These are phyloP conservation scores for Alternaria angustiovoidea DNA, from an alignment of 2,329 filamentous ascomycete genomes.

Conservation along the genomic window DNA sequence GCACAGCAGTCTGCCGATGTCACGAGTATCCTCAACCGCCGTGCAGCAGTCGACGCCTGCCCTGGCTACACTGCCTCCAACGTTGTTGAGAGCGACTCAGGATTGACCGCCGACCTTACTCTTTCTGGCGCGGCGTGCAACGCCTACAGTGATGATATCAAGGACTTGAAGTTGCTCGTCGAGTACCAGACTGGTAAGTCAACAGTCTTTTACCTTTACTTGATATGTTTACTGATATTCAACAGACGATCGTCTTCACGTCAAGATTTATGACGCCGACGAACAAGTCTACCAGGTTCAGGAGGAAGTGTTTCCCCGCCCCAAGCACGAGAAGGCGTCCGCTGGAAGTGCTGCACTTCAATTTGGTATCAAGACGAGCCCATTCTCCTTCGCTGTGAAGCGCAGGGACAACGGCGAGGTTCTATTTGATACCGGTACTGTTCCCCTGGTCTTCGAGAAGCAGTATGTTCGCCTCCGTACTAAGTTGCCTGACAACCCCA, in stretches of 20 bases:
- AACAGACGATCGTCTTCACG: constrained; percentile 72
- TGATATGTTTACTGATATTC: constrained; percentile 17
- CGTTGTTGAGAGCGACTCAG: constrained; percentile 60
- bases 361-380: constrained; percentile 63
- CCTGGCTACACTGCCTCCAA: constrained; percentile 74
- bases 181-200: constrained; percentile 67
- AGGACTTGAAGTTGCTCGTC: constrained; percentile 64
- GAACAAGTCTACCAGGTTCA: constrained; percentile 78
- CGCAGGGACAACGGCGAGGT: constrained; percentile 66
- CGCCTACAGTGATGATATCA: constrained; percentile 65
- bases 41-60: constrained; percentile 60
- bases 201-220: background rate
- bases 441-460: constrained; percentile 75
- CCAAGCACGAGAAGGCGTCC: constrained; percentile 51
- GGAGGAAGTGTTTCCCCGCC: constrained; percentile 71
- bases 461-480: constrained; percentile 80
- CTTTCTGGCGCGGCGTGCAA: constrained; percentile 73
- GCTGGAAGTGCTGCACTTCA: constrained; percentile 57
- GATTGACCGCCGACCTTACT: constrained; percentile 73
- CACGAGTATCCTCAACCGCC: constrained; percentile 14
- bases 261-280: constrained; percentile 75
- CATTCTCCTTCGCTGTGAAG: constrained; percentile 73
- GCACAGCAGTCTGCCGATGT: constrained; percentile 6
- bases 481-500: constrained; percentile 70
- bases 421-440: constrained; percentile 74